phyloP scores from a whole-genome alignment of 768 basidiomycete genomes.

The Suillus bovinus region DNA sequence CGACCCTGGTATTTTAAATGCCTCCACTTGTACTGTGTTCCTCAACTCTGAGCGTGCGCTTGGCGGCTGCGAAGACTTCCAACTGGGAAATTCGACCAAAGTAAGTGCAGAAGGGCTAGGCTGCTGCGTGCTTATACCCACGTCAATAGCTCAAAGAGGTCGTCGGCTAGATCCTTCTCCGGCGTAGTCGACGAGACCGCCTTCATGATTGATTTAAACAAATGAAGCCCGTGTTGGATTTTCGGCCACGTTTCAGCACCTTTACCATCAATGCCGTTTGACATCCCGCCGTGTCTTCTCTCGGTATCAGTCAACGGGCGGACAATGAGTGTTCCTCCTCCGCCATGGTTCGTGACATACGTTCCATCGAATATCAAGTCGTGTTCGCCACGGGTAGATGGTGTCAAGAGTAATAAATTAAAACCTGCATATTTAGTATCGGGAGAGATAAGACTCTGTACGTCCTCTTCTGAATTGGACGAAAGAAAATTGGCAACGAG shows the following conservation, averaged over 20 bases:
- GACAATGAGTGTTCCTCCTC: constrained; percentile 55
- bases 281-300: constrained; percentile 57
- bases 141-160: constrained; percentile 68
- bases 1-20: constrained; percentile 36
- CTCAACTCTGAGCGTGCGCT: constrained; percentile 53
- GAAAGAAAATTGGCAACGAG: constrained; percentile 69
- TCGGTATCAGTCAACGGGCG: constrained; percentile 55
- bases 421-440: constrained; percentile 73
- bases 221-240: constrained; percentile 55
- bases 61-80: constrained; percentile 46
- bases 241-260: constrained; percentile 73
- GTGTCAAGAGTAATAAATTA: constrained; percentile 71
- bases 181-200: constrained; percentile 34
- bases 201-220: constrained; percentile 46
- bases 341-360: constrained; percentile 72
- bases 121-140: constrained; percentile 40
- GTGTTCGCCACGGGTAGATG: constrained; percentile 20
- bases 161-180: constrained; percentile 56
- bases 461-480: constrained; percentile 51
- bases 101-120: constrained; percentile 8
- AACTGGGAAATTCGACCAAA: constrained; percentile 37
- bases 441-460: constrained; percentile 44
- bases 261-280: constrained; percentile 72
- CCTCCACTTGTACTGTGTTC: constrained; percentile 63
- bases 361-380: constrained; percentile 50